Conservation (phyloP, 306 rosid species). For the Rubus idaeus region DNA sequence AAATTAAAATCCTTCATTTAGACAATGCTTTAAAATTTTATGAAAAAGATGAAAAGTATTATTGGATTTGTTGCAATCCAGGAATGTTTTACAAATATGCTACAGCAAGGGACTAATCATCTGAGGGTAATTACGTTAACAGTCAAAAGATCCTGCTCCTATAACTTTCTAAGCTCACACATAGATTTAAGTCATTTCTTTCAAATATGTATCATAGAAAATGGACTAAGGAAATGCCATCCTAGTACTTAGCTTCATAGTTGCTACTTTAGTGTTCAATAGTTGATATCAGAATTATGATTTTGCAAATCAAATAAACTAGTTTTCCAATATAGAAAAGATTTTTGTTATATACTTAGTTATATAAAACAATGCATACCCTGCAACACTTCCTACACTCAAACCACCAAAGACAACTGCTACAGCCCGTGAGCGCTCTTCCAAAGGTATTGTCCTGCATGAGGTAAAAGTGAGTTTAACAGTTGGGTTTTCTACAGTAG, state of each 20-base stretch:
- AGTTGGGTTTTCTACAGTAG: neutral
- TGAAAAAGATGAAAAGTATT: neutral
- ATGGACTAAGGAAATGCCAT: neutral
- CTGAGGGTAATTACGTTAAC: neutral
- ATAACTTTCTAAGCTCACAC: neutral
- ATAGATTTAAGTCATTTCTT: neutral
- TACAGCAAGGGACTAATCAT: neutral
- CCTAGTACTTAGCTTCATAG: neutral
- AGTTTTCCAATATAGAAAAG: neutral
- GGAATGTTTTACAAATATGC: neutral
- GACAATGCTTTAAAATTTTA: neutral
- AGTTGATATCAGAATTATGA: neutral
- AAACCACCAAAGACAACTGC: constrained; percentile 96
- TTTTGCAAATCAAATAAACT: neutral
- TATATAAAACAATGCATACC: constrained; percentile 50
- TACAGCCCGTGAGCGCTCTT: constrained; percentile 97
- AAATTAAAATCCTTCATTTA: neutral
- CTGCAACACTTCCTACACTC: constrained; percentile 95
- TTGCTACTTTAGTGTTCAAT: neutral
- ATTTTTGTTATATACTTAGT: neutral
- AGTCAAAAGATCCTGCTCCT: neutral
- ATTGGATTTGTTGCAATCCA: neutral
- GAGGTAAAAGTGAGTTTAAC: neutral
- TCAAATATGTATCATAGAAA: neutral
- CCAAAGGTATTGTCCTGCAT: constrained; percentile 87